These are phyloP conservation scores for Sporothrix protearum DNA, from an alignment of 2,329 filamentous ascomycete genomes.

Conservation along the genomic window DNA sequence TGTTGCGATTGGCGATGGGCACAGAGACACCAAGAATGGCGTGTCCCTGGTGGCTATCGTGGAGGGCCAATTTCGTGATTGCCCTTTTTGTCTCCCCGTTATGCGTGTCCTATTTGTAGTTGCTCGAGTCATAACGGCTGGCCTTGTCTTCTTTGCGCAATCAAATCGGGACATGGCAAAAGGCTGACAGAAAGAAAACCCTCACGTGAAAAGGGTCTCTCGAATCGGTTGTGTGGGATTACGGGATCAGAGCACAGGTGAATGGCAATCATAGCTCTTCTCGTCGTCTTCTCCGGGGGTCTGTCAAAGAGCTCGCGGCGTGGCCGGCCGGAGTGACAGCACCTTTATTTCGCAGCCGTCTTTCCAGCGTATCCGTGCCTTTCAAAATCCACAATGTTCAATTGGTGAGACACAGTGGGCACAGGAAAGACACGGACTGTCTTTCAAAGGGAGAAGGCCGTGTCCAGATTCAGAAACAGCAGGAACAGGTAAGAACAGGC, in stretches of 20 bases:
- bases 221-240: background rate
- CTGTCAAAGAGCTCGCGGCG: background rate
- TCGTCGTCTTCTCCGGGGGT: conserved; percentile 1
- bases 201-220: background rate
- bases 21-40: conserved; percentile 12
- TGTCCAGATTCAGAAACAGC: background rate
- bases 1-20: conserved; percentile 8
- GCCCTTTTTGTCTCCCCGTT: too few relatives aligned
- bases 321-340: conserved; percentile 6
- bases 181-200: background rate
- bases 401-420: conserved; percentile 12
- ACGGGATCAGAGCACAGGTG: background rate
- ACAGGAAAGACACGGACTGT: conserved; percentile 10
- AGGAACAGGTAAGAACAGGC: background rate
- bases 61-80: background rate
- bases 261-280: background rate
- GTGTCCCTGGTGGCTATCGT: background rate
- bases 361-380: background rate
- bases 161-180: too few relatives aligned
- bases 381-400: background rate
- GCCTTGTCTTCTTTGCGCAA: background rate
- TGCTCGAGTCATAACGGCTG: background rate
- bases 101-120: background rate
- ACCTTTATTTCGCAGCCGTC: background rate
- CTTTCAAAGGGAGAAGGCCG: background rate